Evolutionary conservation across 176 grass and related monocot species (phyloP).

Genomic region (Chrysopogon serrulatus): DNA sequence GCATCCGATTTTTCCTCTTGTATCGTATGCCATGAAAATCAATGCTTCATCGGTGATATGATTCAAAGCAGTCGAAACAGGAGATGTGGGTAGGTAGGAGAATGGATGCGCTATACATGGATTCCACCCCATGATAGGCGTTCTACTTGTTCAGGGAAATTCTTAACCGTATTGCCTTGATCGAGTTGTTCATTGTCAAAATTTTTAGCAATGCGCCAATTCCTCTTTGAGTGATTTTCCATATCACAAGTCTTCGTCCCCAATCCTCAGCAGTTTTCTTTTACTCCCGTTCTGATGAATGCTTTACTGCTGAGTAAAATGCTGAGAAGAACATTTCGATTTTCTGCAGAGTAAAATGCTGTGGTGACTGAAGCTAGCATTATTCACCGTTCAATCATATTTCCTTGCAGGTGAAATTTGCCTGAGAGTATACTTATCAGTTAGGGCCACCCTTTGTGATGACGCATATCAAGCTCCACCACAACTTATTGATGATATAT

Average conservation of each 20-base stretch:
- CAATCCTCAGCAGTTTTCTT: background rate
- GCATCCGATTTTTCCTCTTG: background rate
- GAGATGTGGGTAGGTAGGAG: background rate
- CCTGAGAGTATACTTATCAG: conserved; percentile 48
- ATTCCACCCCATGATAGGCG: background rate
- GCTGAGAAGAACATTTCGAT: background rate
- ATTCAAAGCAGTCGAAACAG: background rate
- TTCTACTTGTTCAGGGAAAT: background rate
- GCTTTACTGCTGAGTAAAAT: background rate
- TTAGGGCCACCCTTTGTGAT: conserved; percentile 27
- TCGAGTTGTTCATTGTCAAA: background rate
- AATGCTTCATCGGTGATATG: background rate
- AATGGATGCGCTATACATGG: background rate
- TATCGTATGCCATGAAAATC: background rate
- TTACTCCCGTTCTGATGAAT: background rate
- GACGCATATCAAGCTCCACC: background rate
- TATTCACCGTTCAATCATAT: background rate
- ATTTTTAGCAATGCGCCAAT: background rate
- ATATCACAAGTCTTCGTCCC: background rate
- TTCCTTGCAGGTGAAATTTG: conserved; percentile 77
- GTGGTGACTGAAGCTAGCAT: background rate
- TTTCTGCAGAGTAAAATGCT: background rate
- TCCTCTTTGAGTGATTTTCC: background rate
- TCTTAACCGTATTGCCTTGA: background rate
- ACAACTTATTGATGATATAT: conserved; percentile 31